Base-by-base conservation (phyloP, 768 basidiomycete species). In the Phlebiopsis gigantea region DNA sequence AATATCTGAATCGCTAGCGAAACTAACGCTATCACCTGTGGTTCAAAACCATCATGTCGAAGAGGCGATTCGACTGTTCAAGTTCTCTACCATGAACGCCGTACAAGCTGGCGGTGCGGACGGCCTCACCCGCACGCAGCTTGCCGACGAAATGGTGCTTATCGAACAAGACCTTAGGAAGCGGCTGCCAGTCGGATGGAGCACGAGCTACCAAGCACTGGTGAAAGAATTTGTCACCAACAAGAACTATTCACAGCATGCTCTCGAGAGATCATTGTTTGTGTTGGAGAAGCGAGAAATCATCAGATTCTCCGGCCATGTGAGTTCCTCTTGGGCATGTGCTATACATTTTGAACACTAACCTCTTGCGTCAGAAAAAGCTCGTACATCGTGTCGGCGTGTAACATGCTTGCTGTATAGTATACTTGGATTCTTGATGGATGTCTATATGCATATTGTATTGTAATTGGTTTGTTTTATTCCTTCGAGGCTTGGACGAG, bases 61-160 rank as follows among this genome's bases (percentile, higher is more conserved):
- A 71, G 97, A 99, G 71, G 91, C 97, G 5, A 98, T 98, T 63
- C 88, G 97, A 9, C 73, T 99, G 42, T 99, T 99, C 85, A 98
- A 96, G 67, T 95, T 87, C 74, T 98, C 95, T 8, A 98, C 97
- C 2, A 98, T 99, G 96, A 94, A 98, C 69, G 97, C 97, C 24
- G 95, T 98, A 25, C 88, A 90, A 12, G 93, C 94, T 0, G 95
- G 97, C 12, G 88, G 91, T 29, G 86, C 88, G 17, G 97, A 98
- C 63, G 97, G 97, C 0, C 75, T 98, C 57, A 90, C 93, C 14
- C 83, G 95, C 43, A 87, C 88, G 3, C 93, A 94, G 64, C 74
- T 98, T 39, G 94, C 95, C 68, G 94, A 94, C 53, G 96, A 98
- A 73, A 93, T 98, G 79, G 75, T 79, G 28, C 79, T 81, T 61